These are phyloP conservation scores for Trichopus zeylanicus DNA, from an alignment of 116 monocot species.

Conservation along the genomic window DNA sequence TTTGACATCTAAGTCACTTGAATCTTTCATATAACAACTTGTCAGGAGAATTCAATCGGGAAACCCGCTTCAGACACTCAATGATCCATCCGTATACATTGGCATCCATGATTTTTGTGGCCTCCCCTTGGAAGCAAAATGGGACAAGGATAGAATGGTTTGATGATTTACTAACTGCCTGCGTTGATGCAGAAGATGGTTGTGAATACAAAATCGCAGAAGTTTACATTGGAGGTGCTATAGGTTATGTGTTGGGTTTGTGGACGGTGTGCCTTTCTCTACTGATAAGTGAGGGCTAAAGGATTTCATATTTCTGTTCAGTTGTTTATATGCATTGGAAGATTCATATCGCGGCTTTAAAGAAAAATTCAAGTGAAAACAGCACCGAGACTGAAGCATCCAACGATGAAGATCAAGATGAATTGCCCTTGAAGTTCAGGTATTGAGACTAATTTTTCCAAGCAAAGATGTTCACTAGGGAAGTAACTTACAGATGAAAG, in stretches of 20 bases:
- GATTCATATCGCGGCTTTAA: too few relatives aligned
- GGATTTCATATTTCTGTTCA: not conserved
- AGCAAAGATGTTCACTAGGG: too few relatives aligned
- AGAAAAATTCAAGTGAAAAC: not conserved
- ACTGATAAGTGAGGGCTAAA: not conserved
- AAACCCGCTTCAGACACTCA: not conserved
- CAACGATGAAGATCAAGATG: not conserved
- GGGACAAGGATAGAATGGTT: not conserved
- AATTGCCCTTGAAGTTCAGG: too few relatives aligned
- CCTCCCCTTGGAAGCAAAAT: not conserved
- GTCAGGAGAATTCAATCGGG: not conserved
- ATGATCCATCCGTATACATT: not conserved
- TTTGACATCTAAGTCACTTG: not conserved
- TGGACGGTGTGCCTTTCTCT: not conserved
- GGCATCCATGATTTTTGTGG: not conserved
- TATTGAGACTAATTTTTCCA: too few relatives aligned
- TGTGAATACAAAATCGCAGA: not conserved
- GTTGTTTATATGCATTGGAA: not conserved
- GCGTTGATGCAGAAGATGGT: not conserved
- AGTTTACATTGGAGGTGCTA: not conserved
- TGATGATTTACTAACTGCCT: too few relatives aligned
- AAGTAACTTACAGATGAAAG: too few relatives aligned
- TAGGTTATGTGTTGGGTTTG: not conserved
- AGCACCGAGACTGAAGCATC: not conserved
- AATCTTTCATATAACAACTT: slow-evolving; percentile 1